Base-by-base conservation (phyloP, 257 asterid genomes). In the Rubia yunnanensis region DNA sequence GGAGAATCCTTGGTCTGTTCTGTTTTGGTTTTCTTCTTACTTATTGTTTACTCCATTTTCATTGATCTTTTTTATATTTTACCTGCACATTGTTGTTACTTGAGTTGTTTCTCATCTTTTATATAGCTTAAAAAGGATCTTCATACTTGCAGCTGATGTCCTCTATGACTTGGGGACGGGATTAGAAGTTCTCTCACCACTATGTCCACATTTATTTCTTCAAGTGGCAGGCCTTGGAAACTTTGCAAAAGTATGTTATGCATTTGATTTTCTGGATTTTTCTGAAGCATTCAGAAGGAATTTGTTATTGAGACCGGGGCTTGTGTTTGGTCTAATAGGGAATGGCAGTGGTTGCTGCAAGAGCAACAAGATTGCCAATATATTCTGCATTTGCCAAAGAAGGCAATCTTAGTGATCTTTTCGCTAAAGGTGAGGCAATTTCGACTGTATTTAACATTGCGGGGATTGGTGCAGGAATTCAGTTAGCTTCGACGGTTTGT, bases 311-410 rank as follows among this genome's bases (percentile, higher is more conserved):
- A 32, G 17, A 9, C 2, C 0, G 3, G 10, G 17, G 11, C 7
- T 13, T 27, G 46, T 28, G 68, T 72, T 71, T 65, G 67, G 66
- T 69, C 62, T 69, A 62, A 53, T 82, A 94, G 95, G 97, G 99
- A 77, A 85, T 94, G 96, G 99, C 99, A 50, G 86, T 94, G 72
- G 97, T 94, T 77, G 99, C 99, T 54, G 99, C 99, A 78, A 84
- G 99, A 84, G 96, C 97, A 28, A 94, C 99, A 27, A 86, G 99
- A 72, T 78, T 94, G 78, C 98, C 99, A 44, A 83, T 94, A 73
- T 90, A 94, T 78, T 90, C 99, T 74, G 82, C 98, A 10, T 94
- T 94, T 74, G 99, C 96, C 69, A 94, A 90, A 82, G 99, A 90
- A 88, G 97, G 99, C 63, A 94, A 94, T 80, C 91, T 94, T 66